Evolutionary conservation across 805 yeast genomes (phyloP).

Genomic region (Nakazawaea populi): DNA sequence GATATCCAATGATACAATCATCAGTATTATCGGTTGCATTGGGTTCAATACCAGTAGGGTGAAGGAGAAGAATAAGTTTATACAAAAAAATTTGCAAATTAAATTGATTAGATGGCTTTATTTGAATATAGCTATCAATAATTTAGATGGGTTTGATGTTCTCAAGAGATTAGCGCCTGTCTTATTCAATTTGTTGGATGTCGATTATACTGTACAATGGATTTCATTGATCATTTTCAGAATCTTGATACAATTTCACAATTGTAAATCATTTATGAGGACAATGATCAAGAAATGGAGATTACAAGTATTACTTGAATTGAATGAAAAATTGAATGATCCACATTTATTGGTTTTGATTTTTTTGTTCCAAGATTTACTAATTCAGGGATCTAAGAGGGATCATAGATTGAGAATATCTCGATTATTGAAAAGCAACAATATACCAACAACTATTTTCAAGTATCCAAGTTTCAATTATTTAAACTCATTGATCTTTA

Average conservation of each 20-base stretch:
- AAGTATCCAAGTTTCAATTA: constrained; percentile 3
- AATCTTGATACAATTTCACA: neutral
- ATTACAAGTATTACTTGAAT: neutral
- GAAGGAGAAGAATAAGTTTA: neutral
- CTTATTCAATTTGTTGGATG: constrained; percentile 2
- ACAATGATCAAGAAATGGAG: constrained; percentile 5
- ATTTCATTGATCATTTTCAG: constrained; percentile 4
- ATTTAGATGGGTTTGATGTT: neutral
- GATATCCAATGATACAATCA: constrained; percentile 1
- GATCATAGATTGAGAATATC: neutral
- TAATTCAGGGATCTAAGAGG: neutral
- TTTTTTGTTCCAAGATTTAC: constrained; percentile 4
- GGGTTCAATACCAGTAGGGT: neutral
- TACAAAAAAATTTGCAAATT: constrained; percentile 5
- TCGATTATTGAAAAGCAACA: neutral
- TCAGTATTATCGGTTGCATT: constrained; percentile 1
- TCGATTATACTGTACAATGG: constrained; percentile 4
- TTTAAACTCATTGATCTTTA: neutral
- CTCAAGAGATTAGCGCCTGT: constrained; percentile 4
- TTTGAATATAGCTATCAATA: constrained; percentile 6
- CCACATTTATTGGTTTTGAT: constrained; percentile 5
- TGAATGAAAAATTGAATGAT: constrained; percentile 5
- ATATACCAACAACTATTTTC: constrained; percentile 1
- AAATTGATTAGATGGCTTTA: constrained; percentile 7
- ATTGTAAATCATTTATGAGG: neutral